Conservation (phyloP, 1,284 basidiomycete genomes). For the Ceratobasidium sp. region DNA sequence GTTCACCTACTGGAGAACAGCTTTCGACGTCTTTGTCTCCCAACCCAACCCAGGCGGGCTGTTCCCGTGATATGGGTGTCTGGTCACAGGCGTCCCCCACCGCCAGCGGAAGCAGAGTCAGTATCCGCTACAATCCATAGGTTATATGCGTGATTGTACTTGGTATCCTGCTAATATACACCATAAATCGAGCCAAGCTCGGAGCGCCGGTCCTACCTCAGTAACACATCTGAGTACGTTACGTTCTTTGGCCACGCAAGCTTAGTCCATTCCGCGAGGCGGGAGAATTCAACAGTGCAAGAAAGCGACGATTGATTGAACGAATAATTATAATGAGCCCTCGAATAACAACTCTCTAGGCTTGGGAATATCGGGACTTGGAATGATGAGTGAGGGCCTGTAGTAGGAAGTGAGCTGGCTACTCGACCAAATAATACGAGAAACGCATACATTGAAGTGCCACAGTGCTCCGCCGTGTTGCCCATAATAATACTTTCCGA, state of each 20-base stretch:
- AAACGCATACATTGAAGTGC: constrained; percentile 86
- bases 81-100: too few relatives aligned
- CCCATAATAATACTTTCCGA: constrained; percentile 99
- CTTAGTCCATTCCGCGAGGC: neutral
- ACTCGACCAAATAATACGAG: neutral
- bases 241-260: neutral
- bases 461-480: constrained; percentile 94
- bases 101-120: too few relatives aligned
- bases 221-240: too few relatives aligned
- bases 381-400: constrained; percentile 65
- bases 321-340: constrained; percentile 53
- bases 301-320: neutral
- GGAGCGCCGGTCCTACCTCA: too few relatives aligned
- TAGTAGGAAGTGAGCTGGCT: constrained; percentile 9
- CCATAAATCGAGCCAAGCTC: too few relatives aligned
- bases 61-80: too few relatives aligned
- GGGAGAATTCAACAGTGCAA: neutral
- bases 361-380: constrained; percentile 61
- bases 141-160: too few relatives aligned
- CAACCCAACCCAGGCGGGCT: too few relatives aligned
- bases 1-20: too few relatives aligned
- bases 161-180: too few relatives aligned
- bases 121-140: too few relatives aligned
- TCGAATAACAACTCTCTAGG: constrained; percentile 66
- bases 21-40: too few relatives aligned